phyloP scores from a whole-genome alignment of 208 protist species.

The Leishmania gerbilli region DNA sequence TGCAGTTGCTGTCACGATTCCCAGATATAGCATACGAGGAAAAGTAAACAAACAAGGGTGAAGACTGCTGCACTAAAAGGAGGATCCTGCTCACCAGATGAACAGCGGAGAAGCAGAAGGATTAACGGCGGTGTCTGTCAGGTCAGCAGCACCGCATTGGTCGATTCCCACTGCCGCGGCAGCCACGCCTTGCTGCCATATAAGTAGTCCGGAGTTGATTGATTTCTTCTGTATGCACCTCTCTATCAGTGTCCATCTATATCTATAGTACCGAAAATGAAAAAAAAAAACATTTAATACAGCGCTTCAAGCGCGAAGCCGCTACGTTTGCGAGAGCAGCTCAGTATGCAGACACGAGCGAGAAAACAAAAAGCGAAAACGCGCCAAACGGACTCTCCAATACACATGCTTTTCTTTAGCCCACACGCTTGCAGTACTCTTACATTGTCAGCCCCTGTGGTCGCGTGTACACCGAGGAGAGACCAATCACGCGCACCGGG shows the following conservation, averaged over 20 bases:
- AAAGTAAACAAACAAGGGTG: not conserved
- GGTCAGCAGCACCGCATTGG: not conserved
- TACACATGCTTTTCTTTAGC: not conserved
- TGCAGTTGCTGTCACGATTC: not conserved
- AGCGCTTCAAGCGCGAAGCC: not conserved
- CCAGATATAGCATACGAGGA: not conserved
- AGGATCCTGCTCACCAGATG: not conserved
- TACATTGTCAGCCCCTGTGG: constrained; percentile 75
- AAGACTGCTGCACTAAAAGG: not conserved
- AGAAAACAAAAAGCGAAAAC: constrained; percentile 13
- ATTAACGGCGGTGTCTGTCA: not conserved
- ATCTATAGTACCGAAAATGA: constrained; percentile 1
- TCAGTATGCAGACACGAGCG: not conserved
- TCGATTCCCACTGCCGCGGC: not conserved
- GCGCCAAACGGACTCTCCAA: not conserved
- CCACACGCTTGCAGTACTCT: not conserved
- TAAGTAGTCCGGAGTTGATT: not conserved
- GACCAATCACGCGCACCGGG: constrained; percentile 83
- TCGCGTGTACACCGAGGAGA: constrained; percentile 72
- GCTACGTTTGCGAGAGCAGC: not conserved
- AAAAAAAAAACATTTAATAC: not conserved
- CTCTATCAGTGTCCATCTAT: not conserved
- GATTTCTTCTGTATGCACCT: not conserved
- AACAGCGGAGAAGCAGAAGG: not conserved
- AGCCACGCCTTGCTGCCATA: not conserved